Evolutionary conservation across 306 rosid species (phyloP), one percentile per base, ranked within the genome.

Genomic region (Bauhinia variegata): DNA sequence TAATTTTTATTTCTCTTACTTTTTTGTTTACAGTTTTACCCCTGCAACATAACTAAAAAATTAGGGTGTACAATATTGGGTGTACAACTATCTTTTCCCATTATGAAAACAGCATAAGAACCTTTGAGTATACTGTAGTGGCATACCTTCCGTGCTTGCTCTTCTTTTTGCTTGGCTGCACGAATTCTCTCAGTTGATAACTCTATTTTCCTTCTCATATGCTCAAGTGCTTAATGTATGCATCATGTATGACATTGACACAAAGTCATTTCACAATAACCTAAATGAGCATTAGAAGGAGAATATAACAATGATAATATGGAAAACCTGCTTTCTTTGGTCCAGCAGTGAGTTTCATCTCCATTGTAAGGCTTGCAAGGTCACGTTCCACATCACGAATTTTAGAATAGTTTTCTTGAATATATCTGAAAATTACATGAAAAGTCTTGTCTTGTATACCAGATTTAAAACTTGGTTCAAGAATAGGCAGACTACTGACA

Each of bases 371-470:
- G 66, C 72, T 83, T 64, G 83, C 80, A 69, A 93, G 86, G 69
- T 89, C 95, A 39, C 97, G 88, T 71, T 93, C 97, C 12, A 93
- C 98, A 81, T 88, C 85, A 4, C 96, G 98, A 36, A 89, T 93
- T 81, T 89, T 93, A 34, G 97, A 78, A 67, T 89, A 93, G 67
- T 93, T 93, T 72, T 93, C 98, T 71, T 89, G 81, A 37, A 93
- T 89, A 70, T 88, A 93, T 80, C 96, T 93, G 80, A 46, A 65
- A 36, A 65, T 42, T 11, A 28, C 58, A 64, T 4, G 11, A 0
- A 69, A 18, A 54, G 44, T 11, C 53, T 51, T 16, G 34, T 32
- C 28, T 37, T 49, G 39, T 42, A 19, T 43, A 59, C 47, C 49
- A 61, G 39, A 55, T 49, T 60, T 55, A 18, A 42, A 38, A 31